These are phyloP conservation scores for Prunus fruticosa DNA, from an alignment of 306 rosid genomes.

Conservation along the genomic window DNA sequence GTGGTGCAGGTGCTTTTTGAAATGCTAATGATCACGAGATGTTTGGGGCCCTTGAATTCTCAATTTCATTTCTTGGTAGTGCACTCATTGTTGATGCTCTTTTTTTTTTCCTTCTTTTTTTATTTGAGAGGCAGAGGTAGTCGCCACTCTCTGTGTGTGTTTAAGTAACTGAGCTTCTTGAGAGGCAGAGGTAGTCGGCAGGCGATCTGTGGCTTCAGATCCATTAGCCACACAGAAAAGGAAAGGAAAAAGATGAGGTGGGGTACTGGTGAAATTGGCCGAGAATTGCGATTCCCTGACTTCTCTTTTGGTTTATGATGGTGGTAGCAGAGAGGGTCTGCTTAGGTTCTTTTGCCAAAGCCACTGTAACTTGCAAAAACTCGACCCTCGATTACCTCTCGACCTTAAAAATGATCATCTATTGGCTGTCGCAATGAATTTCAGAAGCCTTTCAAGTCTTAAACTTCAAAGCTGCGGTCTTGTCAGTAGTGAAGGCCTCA, in stretches of 20 bases:
- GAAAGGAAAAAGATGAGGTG: conserved; percentile 41
- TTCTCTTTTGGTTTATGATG: conserved; percentile 76
- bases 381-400: conserved; percentile 78
- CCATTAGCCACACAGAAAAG: neutral
- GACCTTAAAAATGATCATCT: conserved; percentile 78
- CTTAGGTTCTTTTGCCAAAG: conserved; percentile 46
- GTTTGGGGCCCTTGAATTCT: neutral
- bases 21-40: neutral
- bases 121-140: neutral
- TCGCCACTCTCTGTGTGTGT: too few relatives aligned
- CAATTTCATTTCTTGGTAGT: neutral
- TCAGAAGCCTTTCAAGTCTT: conserved; percentile 42
- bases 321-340: conserved; percentile 73
- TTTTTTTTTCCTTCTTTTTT: too few relatives aligned
- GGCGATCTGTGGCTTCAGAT: neutral
- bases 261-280: conserved; percentile 48
- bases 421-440: conserved; percentile 41
- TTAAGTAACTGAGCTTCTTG: neutral
- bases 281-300: conserved; percentile 49
- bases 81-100: neutral
- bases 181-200: neutral
- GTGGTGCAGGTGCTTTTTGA: conserved; percentile 50
- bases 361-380: conserved; percentile 39
- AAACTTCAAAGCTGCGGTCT: conserved; percentile 84
- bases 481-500: conserved; percentile 72